Evolutionary conservation across 163 green algal species (phyloP), one percentile per base, ranked within the genome.

Genomic region (Chloroidium sp.): DNA sequence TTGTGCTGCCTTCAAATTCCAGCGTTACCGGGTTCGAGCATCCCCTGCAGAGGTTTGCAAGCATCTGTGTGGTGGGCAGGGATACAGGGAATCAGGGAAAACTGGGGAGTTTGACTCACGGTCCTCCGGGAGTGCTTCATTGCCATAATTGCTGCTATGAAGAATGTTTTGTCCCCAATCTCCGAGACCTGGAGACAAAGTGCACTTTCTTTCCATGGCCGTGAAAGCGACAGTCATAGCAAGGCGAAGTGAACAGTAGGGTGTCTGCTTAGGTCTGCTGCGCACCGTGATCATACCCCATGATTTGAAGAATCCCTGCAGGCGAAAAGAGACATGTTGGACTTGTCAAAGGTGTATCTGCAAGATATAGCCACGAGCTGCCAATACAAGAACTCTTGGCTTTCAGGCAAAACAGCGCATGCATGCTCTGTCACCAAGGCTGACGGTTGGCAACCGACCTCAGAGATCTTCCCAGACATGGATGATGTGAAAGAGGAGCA

Each of bases 81-180:
- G 69, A 10, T 60, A 3, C 3, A 13, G 14, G 12, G 82, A 2
- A 64, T 57, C 4, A 62, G 75, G 3, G 4, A 36, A 12, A 78
- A 78, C 4, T 64, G 36, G 6, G 75, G 6, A 78, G 59, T 77
- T 14, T 67, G 72, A 36, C 75, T 74, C 75, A 95, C 92, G 75
- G 83, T 89, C 14, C 82, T 60, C 69, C 93, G 77, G 4, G 87
- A 82, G 64, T 92, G 89, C 60, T 84, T 81, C 93, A 97, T 97
- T 0, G 94, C 94, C 89, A 98, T 93, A 58, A 98, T 86, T 0
- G 93, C 93, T 12, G 94, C 94, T 67, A 98, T 98, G 86, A 98
- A 97, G 80, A 98, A 98, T 0, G 94, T 98, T 80, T 98, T 97
- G 88, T 98, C 94, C 0, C 93, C 88, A 36, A 92, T 93, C 79